Evolutionary conservation across 163 green algal genomes (phyloP).

Genomic region (Scenedesmus sp.): DNA sequence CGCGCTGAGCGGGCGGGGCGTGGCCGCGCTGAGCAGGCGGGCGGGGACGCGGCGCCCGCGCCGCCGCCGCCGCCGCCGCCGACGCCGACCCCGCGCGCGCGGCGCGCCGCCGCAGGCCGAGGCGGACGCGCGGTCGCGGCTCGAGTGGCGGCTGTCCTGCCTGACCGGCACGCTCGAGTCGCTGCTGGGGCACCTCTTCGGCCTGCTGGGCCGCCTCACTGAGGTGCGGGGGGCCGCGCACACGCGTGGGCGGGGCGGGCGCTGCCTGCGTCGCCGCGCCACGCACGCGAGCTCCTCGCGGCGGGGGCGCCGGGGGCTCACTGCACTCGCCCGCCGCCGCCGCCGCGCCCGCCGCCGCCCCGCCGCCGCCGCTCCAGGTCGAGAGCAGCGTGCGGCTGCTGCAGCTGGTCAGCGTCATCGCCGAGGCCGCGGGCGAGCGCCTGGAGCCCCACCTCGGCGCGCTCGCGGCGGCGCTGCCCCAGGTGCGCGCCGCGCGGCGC

Average conservation of each 20-base stretch:
- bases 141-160: conserved; percentile 54
- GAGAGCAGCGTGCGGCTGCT: conserved; percentile 83
- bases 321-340: no score
- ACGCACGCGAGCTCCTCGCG: no score
- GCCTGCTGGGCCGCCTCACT: conserved; percentile 53
- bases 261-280: no score
- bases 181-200: conserved; percentile 65
- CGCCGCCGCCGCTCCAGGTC: conserved; percentile 33
- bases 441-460: conserved; percentile 69
- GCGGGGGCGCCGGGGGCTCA: no score
- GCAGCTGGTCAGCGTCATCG: conserved; percentile 74
- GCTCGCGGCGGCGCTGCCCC: conserved; percentile 70
- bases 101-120: no score
- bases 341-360: background rate
- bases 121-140: conserved; percentile 36
- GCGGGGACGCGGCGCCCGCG: no score
- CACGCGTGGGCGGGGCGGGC: no score
- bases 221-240: background rate
- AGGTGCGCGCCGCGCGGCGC: conserved; percentile 54
- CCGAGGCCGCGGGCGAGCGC: conserved; percentile 72
- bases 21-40: no score
- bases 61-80: no score
- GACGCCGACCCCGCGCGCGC: no score
- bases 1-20: no score
- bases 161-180: conserved; percentile 53